Base-by-base conservation (phyloP, 2,329 filamentous ascomycete species). In the Trichothecium sympodiale region DNA sequence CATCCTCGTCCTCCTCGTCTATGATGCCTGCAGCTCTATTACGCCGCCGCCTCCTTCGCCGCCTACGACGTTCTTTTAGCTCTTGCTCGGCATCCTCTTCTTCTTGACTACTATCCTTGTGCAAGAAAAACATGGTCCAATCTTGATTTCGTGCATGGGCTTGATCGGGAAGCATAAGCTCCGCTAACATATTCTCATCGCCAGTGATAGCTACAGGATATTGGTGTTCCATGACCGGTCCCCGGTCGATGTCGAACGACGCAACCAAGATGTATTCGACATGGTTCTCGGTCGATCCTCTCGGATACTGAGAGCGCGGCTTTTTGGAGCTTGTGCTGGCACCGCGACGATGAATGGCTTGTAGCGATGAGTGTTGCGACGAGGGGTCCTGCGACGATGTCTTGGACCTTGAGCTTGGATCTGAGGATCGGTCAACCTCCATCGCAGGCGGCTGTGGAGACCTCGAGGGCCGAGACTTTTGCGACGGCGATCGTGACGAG, bases 81-180 rank as follows among this genome's bases (percentile, higher is more conserved):
- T 64, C 66, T 41, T 67, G 67, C 47, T 85, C 81, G 38, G 78
- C 74, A 20, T 87, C 83, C 41, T 94, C 88, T 38, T 89, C 83
- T 40, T 84, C 80, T 34, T 81, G 77, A 41, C 77, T 88, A 4
- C 80, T 84, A 56, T 98, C 91, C 57, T 96, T 96, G 63, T 98
- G 91, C 38, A 98, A 58, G 55, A 98, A 98, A 65, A 98, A 98
- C 37, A 96, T 94, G 29, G 91, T 98, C 91, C 91, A 98, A 57
- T 98, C 91, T 60, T 96, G 88, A 52, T 83, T 89, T 28, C 91
- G 77, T 41, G 91, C 78, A 61, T 98, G 91, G 16, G 89, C 87
- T 60, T 96, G 89, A 59, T 98, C 91, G 0, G 91, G 91, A 55
- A 98, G 65, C 91, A 98, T 98, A 51, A 98, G 74, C 65, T 98